Base-by-base conservation (phyloP, 305 asterid genomes). In the Nicotiana rustica region DNA sequence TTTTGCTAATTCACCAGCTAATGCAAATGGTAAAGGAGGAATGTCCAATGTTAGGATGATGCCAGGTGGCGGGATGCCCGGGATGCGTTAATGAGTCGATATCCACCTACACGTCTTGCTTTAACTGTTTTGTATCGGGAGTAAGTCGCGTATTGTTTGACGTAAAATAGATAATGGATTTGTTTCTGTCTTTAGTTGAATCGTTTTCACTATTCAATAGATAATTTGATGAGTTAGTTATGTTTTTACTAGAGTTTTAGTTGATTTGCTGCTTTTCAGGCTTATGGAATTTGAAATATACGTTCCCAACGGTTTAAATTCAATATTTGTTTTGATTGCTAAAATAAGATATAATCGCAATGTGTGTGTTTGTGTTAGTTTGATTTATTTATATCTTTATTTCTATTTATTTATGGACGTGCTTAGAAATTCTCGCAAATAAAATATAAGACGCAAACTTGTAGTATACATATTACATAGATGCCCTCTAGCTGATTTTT, bases 41-140 rank as follows among this genome's bases (percentile, higher is more conserved):
- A 25, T 14, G 47, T 10, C 64, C 6, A 75, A 21, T 52, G 70
- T 66, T 47, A 70, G 67, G 33, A 82, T 82, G 73, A 70, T 82
- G 84, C 9, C 79, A 7, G 4, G 79, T 47, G 79, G 64, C 5
- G 64, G 44, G 0, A 59, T 59, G 65, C 65, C 5, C 1, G 67
- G 67, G 35, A 62, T 49, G 79, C 62, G 21, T 25, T 73, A 25
- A 49, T 14, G 44, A 35, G 10, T 52, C 0, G 17, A 75, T 25
- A 25, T 52, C 17, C 2, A 21, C 25, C 0, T 75, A 21, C 1
- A 14, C 0, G 15, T 73, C 5, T 75, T 49, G 5, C 4, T 75
- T 75, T 25, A 47, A 47, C 0, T 49, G 15, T 25, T 25, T 25
- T 73, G 8, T 8, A 4, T 49, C 15, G 15, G 0, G 4, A 47